These are phyloP conservation scores for Cryptococcus sp. DNA, from an alignment of 1,284 basidiomycete genomes.

Conservation along the genomic window DNA sequence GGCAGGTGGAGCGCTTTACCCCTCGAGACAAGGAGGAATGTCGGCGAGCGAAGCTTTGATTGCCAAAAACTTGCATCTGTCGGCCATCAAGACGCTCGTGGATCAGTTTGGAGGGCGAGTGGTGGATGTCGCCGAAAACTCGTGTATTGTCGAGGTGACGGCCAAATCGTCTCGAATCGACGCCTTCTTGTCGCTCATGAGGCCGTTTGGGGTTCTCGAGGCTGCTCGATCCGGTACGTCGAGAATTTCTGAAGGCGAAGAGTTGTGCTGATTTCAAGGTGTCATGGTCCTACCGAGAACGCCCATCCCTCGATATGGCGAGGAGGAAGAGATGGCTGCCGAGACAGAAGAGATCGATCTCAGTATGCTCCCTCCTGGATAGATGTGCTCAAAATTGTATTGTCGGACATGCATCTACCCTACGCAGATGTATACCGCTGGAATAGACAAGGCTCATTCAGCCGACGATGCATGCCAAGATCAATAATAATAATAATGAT, in stretches of 20 bases:
- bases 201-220: slow-evolving; percentile 94
- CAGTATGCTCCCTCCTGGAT: slow-evolving; percentile 84
- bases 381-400: too few relatives aligned
- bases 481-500: too few relatives aligned
- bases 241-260: background rate
- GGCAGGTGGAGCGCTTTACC: slow-evolving; percentile 32
- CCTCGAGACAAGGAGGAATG: slow-evolving; percentile 24
- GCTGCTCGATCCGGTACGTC: slow-evolving; percentile 78
- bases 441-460: too few relatives aligned
- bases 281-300: slow-evolving; percentile 95
- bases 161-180: slow-evolving; percentile 89
- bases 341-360: slow-evolving; percentile 66
- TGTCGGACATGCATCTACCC: too few relatives aligned
- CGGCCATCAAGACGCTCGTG: slow-evolving; percentile 70
- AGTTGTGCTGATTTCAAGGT: slow-evolving; percentile 50
- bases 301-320: slow-evolving; percentile 63
- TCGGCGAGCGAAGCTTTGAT: slow-evolving; percentile 71
- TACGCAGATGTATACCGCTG: too few relatives aligned
- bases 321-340: slow-evolving; percentile 53
- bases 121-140: slow-evolving; percentile 91
- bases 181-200: slow-evolving; percentile 84
- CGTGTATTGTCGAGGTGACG: slow-evolving; percentile 89
- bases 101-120: slow-evolving; percentile 87
- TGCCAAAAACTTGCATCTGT: slow-evolving; percentile 82
- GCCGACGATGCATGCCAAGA: too few relatives aligned